Evolutionary conservation across 140 eudicot genomes (phyloP), one percentile per base, ranked within the genome.

Genomic region (Flaveria floridana): DNA sequence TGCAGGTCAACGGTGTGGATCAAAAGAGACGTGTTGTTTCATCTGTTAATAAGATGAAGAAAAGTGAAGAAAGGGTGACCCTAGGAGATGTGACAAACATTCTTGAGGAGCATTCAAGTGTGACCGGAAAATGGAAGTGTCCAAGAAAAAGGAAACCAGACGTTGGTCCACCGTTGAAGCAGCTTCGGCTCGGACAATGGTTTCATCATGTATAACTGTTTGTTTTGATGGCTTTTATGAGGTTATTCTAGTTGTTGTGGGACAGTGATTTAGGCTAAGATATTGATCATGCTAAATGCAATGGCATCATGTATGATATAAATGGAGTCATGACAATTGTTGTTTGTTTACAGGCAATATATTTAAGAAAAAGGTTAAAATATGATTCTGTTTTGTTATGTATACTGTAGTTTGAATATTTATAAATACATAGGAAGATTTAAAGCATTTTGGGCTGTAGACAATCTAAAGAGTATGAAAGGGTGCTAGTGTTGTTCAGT

Each of bases 151-250:
- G 81, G 65, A 91, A 89, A 70, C 88, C 96, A 10, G 68, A 85
- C 15, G 47, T 69, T 11, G 91, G 96, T 16, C 97, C 97, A 75
- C 96, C 96, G 25, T 48, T 87, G 65, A 91, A 91, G 87, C 97
- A 91, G 80, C 96, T 91, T 75, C 80, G 91, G 47, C 87, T 91
- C 25, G 92, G 84, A 71, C 80, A 71, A 72, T 91, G 97, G 97
- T 84, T 91, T 73, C 89, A 75, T 78, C 83, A 64, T 75, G 73
- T 55, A 19, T 72, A 21, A 47, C 25, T 65, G 71, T 39, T n/a
- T 65, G 50, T 44, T 44, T 44, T 44, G 7, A 44, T 44, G 50
- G 13, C 50, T 44, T 44, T 44, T 44, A 44, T 44, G 50, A 44
- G 14, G 50, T 44, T 44, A 44, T 53, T 30, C 37, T 30, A 30